Base-by-base conservation (phyloP, 371 early-diverging fungal genomes). In the Entomophthora muscae region DNA sequence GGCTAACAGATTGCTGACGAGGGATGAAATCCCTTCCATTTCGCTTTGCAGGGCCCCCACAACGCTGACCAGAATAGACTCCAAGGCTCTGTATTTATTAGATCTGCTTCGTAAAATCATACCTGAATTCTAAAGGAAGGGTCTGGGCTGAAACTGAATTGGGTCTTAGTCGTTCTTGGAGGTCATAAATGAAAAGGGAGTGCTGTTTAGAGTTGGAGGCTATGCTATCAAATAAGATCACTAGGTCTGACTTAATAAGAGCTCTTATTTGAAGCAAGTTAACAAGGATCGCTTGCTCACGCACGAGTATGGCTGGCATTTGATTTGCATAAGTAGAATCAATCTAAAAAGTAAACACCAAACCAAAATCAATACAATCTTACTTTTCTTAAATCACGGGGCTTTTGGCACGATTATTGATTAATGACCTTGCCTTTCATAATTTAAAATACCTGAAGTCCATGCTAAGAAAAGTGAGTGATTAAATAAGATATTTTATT, bases 251-350 rank as follows among this genome's bases (percentile, higher is more conserved):
- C 63, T 86, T 86, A 55, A 93, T 79, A 32, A 93, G 66, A 10
- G 91, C 93, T 57, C 84, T 78, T 42, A 89, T 78, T 65, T 89
- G 83, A 17, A 82, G 77, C 52, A 93, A 71, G 66, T 90, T 91
- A 33, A 91, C 80, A 5, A 93, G 69, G 57, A 93, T 86, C 0
- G 89, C 89, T 57, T 87, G 79, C 0, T 84, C 76, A 21, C 93
- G 84, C 21, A 93, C 93, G n/a, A 93, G 75, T 26, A 93, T 83
- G 21, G 83, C 82, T 0, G 91, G 90, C 68, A 86, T 79, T 67
- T 89, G 88, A 66, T 89, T 85, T 56, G 83, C 72, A 60, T 82
- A 83, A 33, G 78, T 78, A 66, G 82, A 82, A 64, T 90, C 90
- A 53, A 89, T 85, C 65, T 68, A 33, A 59, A 32, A 17, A 24